Base-by-base conservation (phyloP, 352 stramenopile species). In the Phytophthora cactorum region DNA sequence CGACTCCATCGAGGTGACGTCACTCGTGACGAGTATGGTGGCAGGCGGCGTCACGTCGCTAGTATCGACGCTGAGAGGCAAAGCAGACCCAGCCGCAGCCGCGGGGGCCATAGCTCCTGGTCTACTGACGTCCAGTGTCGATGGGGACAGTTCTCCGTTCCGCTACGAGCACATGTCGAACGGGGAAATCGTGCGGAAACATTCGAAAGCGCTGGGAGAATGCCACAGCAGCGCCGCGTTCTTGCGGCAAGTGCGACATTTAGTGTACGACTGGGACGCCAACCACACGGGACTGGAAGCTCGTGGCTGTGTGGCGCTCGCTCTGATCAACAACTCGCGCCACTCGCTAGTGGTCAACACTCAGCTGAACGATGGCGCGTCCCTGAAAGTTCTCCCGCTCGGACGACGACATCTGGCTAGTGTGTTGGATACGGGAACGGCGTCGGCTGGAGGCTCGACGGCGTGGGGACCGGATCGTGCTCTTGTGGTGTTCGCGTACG, bases 251-350 rank as follows among this genome's bases (percentile, higher is more conserved):
- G 62, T 93, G 31, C 76, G 84, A 10, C 88, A 96, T 47, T 68
- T 96, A 8, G 86, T 95, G 4, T 96, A 88, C 59, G 86, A 95
- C 55, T 95, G 87, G 86, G 86, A 96, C 54, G 86, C 84, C 39
- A 94, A 96, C 66, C 88, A 96, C 61, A 93, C 82, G 2, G 88
- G 88, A 0, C 68, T 95, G 0, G 88, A 90, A 39, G 88, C 88
- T 7, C 84, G 88, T 44, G 86, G 82, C 6, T 95, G 88, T 55
- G 81, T 95, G 7, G 88, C 73, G 7, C 68, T 96, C 17, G 88
- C 77, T 0, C 67, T 96, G 55, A 60, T 93, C 34, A 95, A 94
- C 65, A 94, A 93, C 60, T 94, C 84, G 53, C 75, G 85, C 1
- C 82, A 96, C 27, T 79, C 84, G 9, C 72, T 96, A 9, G 82